These are phyloP conservation scores for Globisporangium okanoganense DNA, from an alignment of 352 stramenopile genomes.

Conservation along the genomic window DNA sequence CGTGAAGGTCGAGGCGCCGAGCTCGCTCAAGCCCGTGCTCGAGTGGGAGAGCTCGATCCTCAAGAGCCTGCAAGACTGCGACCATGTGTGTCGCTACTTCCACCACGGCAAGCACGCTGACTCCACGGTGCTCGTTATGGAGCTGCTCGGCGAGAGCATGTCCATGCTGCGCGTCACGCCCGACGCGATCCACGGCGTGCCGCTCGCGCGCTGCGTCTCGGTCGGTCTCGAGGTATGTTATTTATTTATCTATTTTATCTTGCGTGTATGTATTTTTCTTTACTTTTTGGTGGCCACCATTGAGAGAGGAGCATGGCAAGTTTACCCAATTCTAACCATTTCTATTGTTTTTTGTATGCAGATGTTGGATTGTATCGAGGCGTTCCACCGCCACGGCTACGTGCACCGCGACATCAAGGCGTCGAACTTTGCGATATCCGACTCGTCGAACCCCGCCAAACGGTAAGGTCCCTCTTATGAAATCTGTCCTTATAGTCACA, in stretches of 20 bases:
- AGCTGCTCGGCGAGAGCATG: constrained; percentile 86
- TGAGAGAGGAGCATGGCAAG: too few relatives aligned
- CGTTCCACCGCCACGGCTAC: constrained; percentile 82
- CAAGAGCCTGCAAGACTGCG: constrained; percentile 79
- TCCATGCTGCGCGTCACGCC: constrained; percentile 81
- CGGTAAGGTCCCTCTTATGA: constrained; percentile 16
- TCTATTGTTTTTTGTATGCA: constrained; percentile 7
- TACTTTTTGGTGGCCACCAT: too few relatives aligned
- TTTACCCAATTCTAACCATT: neutral
- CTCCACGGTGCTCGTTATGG: constrained; percentile 86
- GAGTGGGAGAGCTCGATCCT: constrained; percentile 89
- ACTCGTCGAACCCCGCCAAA: constrained; percentile 37
- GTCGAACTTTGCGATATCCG: constrained; percentile 82
- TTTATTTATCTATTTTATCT: too few relatives aligned
- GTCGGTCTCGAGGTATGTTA: constrained; percentile 55
- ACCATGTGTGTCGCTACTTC: constrained; percentile 81
- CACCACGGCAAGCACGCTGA: constrained; percentile 85
- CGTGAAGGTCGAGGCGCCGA: constrained; percentile 84
- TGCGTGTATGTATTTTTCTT: neutral
- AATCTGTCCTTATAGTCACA: too few relatives aligned
- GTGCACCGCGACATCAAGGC: constrained; percentile 89
- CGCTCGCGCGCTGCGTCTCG: constrained; percentile 59
- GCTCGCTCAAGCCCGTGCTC: constrained; percentile 82
- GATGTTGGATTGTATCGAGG: constrained; percentile 88
- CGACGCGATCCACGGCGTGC: constrained; percentile 77